These are phyloP conservation scores for Umbelopsis sp. DNA, from an alignment of 371 early-diverging fungal species.

Conservation along the genomic window DNA sequence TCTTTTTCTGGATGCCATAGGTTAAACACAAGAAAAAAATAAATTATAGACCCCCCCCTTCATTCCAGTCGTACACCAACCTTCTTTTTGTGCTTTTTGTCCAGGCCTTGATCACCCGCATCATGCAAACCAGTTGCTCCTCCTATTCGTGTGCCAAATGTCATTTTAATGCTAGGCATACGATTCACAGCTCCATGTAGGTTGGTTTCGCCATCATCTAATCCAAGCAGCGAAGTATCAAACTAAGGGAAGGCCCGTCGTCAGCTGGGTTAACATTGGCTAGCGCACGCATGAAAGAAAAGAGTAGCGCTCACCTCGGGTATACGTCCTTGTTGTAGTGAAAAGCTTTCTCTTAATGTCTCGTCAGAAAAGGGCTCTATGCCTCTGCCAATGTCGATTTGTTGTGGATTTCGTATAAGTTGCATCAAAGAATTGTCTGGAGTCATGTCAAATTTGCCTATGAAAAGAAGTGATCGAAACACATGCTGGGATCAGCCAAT, in stretches of 20 bases:
- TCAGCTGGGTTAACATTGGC: conserved; percentile 5
- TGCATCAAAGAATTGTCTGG: conserved; percentile 47
- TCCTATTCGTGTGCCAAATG: conserved; percentile 10
- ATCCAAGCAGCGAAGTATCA: conserved; percentile 59
- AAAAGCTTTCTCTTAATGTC: conserved; percentile 53
- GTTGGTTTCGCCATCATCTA: conserved; percentile 41
- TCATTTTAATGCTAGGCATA: conserved; percentile 16
- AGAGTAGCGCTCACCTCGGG: conserved; percentile 49
- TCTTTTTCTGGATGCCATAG: conserved; percentile 55
- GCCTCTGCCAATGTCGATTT: conserved; percentile 35
- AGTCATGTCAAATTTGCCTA: conserved; percentile 44
- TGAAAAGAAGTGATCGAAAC: background rate
- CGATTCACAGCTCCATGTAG: background rate
- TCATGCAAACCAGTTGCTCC: background rate
- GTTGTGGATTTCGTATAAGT: conserved; percentile 48
- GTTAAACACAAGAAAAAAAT: too few species aligned
- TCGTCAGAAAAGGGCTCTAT: conserved; percentile 47
- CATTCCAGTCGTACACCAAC: conserved; percentile 28
- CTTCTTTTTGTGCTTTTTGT: conserved; percentile 67
- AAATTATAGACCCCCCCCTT: too few species aligned
- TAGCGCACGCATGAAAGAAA: too few species aligned
- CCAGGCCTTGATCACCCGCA: conserved; percentile 46
- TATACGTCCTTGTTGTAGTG: conserved; percentile 58
- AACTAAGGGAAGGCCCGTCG: conserved; percentile 36
- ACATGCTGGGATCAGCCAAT: too few species aligned